Evolutionary conservation across 306 rosid species (phyloP), one percentile per base, ranked within the genome.

Genomic region (Citrullus amarus): DNA sequence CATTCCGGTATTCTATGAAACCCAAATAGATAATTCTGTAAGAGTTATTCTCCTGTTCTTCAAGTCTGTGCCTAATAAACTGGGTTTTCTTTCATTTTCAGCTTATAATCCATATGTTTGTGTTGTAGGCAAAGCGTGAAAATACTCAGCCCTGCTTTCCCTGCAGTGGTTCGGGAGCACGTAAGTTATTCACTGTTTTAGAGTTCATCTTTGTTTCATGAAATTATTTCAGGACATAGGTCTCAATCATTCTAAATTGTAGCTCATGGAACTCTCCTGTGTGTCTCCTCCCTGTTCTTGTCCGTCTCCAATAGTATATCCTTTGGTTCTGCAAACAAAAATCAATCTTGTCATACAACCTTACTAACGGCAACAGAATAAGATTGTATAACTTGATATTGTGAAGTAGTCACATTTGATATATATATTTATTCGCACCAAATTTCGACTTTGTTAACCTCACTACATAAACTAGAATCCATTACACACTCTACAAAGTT

Each of bases 61-160:
- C 28, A 48, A 44, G 9, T 46, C 6, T 30, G 77, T 30, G 77
- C 76, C 32, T 34, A 34, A 8, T 50, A 51, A 48, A 39, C 25
- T 25, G 50, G 25, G 17, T 32, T 56, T 30, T 41, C 34, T 6
- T 71, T 34, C 18, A 66, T 9, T 30, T 18, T 8, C 44, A 32
- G 22, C 36, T 14, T 17, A 6, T 3, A 22, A 38, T 18, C 39
- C 61, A 34, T 58, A 32, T 68, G 16, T 78, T 54, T 67, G 75
- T 86, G 79, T 50, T 85, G 83, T 94, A 92, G 99, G 78, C 97
- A 39, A 90, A 91, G 85, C 84, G 98, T 81, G 98, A 92, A 2
- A 96, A 96, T 79, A 96, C 96, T 39, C 99, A 91, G 68, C 87
- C 97, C 56, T 92, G 99, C 88, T 96, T 96, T 85, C 99, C 99